Conservation (phyloP, 257 asterid genomes). For the Ajuga chamaepitys region DNA sequence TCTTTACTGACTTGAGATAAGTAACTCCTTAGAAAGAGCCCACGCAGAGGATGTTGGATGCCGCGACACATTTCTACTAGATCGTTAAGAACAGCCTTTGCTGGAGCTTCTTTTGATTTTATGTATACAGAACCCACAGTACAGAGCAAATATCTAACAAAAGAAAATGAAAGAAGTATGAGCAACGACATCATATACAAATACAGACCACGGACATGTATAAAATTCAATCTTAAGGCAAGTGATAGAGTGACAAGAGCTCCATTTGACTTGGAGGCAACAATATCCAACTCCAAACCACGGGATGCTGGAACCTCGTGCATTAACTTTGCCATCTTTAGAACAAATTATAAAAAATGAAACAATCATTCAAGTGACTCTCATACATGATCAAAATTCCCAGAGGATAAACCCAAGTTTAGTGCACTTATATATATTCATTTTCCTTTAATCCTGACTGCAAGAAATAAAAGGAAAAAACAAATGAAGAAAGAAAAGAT, state of each 20-base stretch:
- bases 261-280: constrained; percentile 4
- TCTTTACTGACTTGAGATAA: constrained; percentile 98
- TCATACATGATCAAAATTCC: background rate
- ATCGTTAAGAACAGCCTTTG: constrained; percentile 94
- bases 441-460: background rate
- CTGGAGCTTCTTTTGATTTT: constrained; percentile 97
- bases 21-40: constrained; percentile 92
- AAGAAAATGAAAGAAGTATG: constrained; percentile 15
- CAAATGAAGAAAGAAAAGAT: background rate
- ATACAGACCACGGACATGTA: background rate
- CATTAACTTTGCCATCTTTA: background rate
- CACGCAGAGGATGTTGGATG: constrained; percentile 94
- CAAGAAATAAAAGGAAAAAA: background rate
- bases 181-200: background rate
- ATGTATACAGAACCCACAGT: constrained; percentile 96
- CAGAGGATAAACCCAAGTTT: background rate
- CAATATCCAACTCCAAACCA: constrained; percentile 1
- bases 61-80: constrained; percentile 99
- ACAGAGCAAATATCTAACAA: constrained; percentile 80
- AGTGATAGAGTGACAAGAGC: background rate
- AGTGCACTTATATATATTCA: background rate
- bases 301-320: background rate
- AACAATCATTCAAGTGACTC: constrained; percentile 8
- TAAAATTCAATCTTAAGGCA: too few species aligned
- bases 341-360: background rate